Percentiles rank a stretch among this genome's conserved stretches.
These are phyloP conservation scores for Alternaria ethzedia DNA, from an alignment of 2,329 filamentous ascomycete genomes.

Conservation along the genomic window DNA sequence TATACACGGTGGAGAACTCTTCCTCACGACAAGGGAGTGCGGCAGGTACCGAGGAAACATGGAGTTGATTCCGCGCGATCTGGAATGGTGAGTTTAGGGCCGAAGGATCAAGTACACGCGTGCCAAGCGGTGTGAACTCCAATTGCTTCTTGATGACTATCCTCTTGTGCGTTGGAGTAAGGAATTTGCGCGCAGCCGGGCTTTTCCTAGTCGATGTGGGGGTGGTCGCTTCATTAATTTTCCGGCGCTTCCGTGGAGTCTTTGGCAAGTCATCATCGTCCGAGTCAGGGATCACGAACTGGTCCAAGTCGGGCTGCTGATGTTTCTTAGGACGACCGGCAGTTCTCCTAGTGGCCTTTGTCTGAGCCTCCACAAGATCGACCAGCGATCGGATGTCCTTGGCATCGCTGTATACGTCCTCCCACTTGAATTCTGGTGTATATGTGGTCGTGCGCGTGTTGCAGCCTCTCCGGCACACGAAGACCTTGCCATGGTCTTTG, in stretches of 20 bases:
- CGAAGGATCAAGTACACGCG: slow-evolving; percentile 79
- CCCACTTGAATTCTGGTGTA: slow-evolving; percentile 91
- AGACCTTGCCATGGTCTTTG: slow-evolving; percentile 81
- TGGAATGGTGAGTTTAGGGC: slow-evolving; percentile 87
- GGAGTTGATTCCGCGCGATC: slow-evolving; percentile 83
- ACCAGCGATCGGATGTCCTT: slow-evolving; percentile 71
- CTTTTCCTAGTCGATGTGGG: slow-evolving; percentile 55
- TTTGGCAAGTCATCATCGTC: slow-evolving; percentile 51
- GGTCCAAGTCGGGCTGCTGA: slow-evolving; percentile 48
- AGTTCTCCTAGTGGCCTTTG: slow-evolving; percentile 71
- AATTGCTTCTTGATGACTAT: slow-evolving; percentile 84
- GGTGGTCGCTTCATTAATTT: slow-evolving; percentile 52
- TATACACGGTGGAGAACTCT: slow-evolving; percentile 91
- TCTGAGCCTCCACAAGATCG: slow-evolving; percentile 71
- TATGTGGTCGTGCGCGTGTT: slow-evolving; percentile 89
- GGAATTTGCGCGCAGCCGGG: slow-evolving; percentile 60
- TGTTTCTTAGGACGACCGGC: slow-evolving; percentile 41
- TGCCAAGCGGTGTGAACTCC: slow-evolving; percentile 95
- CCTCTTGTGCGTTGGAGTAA: slow-evolving; percentile 70
- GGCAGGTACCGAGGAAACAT: slow-evolving; percentile 90
- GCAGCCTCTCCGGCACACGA: slow-evolving; percentile 87
- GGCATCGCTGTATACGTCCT: slow-evolving; percentile 76
- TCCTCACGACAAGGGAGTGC: slow-evolving; percentile 89
- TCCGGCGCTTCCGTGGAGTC: slow-evolving; percentile 58
- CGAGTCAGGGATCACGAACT: slow-evolving; percentile 53